A percentile compares a stretch with the other conserved stretches of the same genome.
Evolutionary conservation across 208 protist genomes (phyloP).

Genomic region (Novymonas esmeraldas): DNA sequence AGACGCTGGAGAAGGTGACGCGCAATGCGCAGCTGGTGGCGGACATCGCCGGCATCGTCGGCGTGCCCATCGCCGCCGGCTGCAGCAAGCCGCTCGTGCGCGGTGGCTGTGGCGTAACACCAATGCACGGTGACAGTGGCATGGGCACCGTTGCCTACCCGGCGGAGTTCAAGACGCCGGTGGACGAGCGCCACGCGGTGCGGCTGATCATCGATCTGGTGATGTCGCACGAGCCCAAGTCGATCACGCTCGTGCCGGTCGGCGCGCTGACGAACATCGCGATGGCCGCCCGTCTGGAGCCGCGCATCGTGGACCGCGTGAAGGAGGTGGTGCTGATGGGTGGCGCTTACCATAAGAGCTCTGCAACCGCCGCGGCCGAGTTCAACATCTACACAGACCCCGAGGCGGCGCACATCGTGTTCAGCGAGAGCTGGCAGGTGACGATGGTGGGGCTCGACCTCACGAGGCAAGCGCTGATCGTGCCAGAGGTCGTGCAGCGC

Average conservation of each 20-base stretch:
- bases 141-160: constrained; percentile 53
- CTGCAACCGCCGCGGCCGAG: constrained; percentile 65
- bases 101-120: constrained; percentile 31
- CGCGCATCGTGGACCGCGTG: constrained; percentile 68
- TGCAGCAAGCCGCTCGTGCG: constrained; percentile 50
- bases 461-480: constrained; percentile 74
- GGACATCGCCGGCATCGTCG: constrained; percentile 39
- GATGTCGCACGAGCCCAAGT: constrained; percentile 54
- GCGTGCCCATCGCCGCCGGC: constrained; percentile 54
- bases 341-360: constrained; percentile 61
- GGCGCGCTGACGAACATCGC: constrained; percentile 88
- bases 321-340: constrained; percentile 85
- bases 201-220: constrained; percentile 59
- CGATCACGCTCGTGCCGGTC: constrained; percentile 65
- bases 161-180: constrained; percentile 15
- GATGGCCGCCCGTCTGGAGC: constrained; percentile 66
- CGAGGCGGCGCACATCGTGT: constrained; percentile 81
- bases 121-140: constrained; percentile 81
- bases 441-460: constrained; percentile 88
- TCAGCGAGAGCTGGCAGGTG: constrained; percentile 57
- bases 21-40: constrained; percentile 59
- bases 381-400: constrained; percentile 84
- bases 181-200: constrained; percentile 57
- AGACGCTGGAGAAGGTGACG: constrained; percentile 82
- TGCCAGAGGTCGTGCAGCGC: constrained; percentile 39